Percentiles rank a stretch among this genome's conserved stretches.
phyloP scores from a whole-genome alignment of 768 basidiomycete genomes.

The Phanerodontia chrysosporium region DNA sequence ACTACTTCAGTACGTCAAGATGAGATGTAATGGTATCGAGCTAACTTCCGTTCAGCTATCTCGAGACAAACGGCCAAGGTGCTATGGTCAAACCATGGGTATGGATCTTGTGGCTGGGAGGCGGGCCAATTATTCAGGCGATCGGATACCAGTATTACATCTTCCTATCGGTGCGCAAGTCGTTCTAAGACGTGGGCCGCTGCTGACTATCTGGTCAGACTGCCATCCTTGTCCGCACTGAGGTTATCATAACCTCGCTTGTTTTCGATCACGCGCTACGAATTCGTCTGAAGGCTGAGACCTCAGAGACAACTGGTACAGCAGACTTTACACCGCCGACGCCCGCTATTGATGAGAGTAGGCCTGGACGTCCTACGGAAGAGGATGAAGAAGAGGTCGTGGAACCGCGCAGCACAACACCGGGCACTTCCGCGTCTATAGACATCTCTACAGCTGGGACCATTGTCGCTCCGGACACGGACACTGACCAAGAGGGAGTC shows the following conservation, averaged over 20 bases:
- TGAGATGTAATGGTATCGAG: too few relatives aligned
- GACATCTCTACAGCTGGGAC: background rate
- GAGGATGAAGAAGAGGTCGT: too few relatives aligned
- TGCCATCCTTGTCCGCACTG: slow-evolving; percentile 33
- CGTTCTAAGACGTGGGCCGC: background rate
- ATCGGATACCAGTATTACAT: slow-evolving; percentile 52
- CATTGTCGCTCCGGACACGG: background rate
- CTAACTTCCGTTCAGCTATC: slow-evolving; percentile 20
- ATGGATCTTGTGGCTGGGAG: slow-evolving; percentile 53
- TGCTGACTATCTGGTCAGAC: slow-evolving; percentile 22
- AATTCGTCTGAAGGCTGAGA: slow-evolving; percentile 45
- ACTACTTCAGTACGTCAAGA: slow-evolving; percentile 38
- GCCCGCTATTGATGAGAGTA: too few relatives aligned
- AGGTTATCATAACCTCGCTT: slow-evolving; percentile 47
- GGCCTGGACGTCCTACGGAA: too few relatives aligned
- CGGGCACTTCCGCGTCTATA: too few relatives aligned
- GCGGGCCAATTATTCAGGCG: slow-evolving; percentile 41
- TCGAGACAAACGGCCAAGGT: slow-evolving; percentile 49
- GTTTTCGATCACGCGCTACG: slow-evolving; percentile 56
- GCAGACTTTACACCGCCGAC: too few relatives aligned
- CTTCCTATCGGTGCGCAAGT: slow-evolving; percentile 28
- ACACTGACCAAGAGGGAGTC: background rate
- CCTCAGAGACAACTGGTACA: background rate
- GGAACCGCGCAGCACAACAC: too few relatives aligned
- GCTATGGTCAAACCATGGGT: slow-evolving; percentile 61